phyloP scores from a whole-genome alignment of 129 eudicot species.

The Arctium lappa region DNA sequence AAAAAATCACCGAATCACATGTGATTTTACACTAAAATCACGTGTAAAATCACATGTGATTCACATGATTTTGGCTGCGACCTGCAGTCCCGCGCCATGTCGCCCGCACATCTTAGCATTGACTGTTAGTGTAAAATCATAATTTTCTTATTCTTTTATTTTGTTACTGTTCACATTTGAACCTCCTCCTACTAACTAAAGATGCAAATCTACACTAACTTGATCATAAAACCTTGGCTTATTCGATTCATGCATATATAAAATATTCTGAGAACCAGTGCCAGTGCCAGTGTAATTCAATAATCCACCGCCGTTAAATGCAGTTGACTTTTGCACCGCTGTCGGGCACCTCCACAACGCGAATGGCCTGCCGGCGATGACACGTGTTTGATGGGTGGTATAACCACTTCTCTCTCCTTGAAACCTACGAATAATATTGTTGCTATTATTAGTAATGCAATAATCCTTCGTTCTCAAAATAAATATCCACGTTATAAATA shows the following conservation, averaged over 20 bases:
- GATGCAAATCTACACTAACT: slow-evolving; percentile 39
- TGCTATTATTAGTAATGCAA: not conserved
- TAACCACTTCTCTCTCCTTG: not conserved
- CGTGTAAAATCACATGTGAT: not conserved
- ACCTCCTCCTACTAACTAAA: not conserved
- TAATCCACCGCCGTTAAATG: not conserved
- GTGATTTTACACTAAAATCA: too few species aligned
- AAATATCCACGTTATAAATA: too few species aligned
- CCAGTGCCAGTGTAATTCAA: not conserved
- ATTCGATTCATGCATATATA: slow-evolving; percentile 7
- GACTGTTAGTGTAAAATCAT: too few species aligned
- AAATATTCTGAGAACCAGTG: not conserved
- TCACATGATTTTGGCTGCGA: too few species aligned
- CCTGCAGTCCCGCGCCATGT: too few species aligned
- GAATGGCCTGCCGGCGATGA: slow-evolving; percentile 13
- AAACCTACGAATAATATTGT: not conserved
- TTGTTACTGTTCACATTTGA: not conserved
- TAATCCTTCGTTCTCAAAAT: too few species aligned
- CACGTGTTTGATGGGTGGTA: slow-evolving; percentile 1
- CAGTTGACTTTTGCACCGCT: slow-evolving; percentile 7
- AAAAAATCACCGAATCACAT: too few species aligned
- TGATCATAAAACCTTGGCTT: slow-evolving; percentile 12
- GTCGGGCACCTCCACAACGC: not conserved
- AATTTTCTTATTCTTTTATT: too few species aligned
- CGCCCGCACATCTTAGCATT: too few species aligned